phyloP scores from a whole-genome alignment of 2,329 filamentous ascomycete species.

The Fusarium setosum region DNA sequence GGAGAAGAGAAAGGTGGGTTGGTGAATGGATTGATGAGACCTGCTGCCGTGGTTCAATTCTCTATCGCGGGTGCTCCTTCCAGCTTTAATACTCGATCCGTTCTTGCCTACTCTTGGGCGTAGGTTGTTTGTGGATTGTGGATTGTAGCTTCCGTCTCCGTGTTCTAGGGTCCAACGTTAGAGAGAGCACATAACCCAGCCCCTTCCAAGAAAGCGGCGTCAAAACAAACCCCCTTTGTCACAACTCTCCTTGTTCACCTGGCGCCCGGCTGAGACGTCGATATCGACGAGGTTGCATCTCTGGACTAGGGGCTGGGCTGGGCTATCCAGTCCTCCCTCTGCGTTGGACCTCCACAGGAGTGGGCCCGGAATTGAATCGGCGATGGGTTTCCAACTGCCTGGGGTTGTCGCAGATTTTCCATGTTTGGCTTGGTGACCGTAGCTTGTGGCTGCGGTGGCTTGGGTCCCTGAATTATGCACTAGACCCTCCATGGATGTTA shows the following conservation, averaged over 20 bases:
- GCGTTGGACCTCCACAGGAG: not conserved
- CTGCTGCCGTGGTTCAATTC: slow-evolving; percentile 24
- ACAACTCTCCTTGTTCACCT: slow-evolving; percentile 28
- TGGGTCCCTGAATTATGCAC: not conserved
- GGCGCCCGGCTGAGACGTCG: slow-evolving; percentile 30
- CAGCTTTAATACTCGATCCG: slow-evolving; percentile 32
- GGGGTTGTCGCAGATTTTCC: slow-evolving; percentile 25
- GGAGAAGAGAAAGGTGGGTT: not conserved
- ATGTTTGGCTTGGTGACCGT: not conserved
- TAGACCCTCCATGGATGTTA: too few relatives aligned
- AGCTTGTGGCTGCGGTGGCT: slow-evolving; percentile 8
- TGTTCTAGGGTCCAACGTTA: slow-evolving; percentile 17
- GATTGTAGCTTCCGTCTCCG: slow-evolving; percentile 24
- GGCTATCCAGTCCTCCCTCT: not conserved
- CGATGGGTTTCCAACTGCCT: slow-evolving; percentile 20
- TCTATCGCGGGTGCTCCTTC: slow-evolving; percentile 18
- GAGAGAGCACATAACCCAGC: not conserved
- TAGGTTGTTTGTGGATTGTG: slow-evolving; percentile 17
- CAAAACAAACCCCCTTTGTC: slow-evolving; percentile 19
- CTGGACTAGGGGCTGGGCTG: slow-evolving; percentile 7
- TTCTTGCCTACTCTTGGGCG: slow-evolving; percentile 6
- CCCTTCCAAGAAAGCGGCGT: not conserved
- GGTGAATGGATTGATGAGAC: slow-evolving; percentile 31
- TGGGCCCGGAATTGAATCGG: slow-evolving; percentile 28
- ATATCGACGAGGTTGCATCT: slow-evolving; percentile 28